A percentile compares a stretch with the other conserved stretches of the same genome.
Conservation (phyloP, 352 stramenopile species). For the Phytophthora cactorum region DNA sequence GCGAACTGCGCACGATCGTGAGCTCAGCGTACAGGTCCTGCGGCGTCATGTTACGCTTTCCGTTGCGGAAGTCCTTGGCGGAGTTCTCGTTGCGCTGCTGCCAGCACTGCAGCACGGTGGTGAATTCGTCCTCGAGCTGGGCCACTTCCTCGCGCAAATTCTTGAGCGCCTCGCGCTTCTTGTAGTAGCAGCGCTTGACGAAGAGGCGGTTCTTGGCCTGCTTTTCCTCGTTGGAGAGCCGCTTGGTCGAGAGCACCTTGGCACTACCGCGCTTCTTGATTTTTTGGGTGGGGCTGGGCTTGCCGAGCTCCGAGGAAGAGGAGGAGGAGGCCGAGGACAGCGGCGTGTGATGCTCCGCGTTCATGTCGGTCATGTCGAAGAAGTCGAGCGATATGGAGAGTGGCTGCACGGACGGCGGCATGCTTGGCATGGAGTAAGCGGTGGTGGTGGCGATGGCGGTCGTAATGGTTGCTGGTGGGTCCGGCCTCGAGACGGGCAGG, state of each 20-base stretch:
- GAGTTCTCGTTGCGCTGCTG: slow-evolving; percentile 39
- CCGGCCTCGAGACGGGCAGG: slow-evolving; percentile 24
- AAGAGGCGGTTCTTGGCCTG: slow-evolving; percentile 76
- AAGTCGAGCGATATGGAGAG: slow-evolving; percentile 48
- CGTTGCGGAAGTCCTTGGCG: slow-evolving; percentile 34
- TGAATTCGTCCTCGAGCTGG: slow-evolving; percentile 45
- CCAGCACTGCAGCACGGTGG: slow-evolving; percentile 39
- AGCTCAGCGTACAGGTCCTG: slow-evolving; percentile 52
- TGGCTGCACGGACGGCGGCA: slow-evolving; percentile 31
- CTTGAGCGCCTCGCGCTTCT: slow-evolving; percentile 62
- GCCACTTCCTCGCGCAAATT: slow-evolving; percentile 48
- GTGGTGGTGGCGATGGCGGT: slow-evolving; percentile 33
- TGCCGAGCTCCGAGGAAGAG: slow-evolving; percentile 28
- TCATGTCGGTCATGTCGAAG: slow-evolving; percentile 41
- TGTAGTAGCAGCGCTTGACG: slow-evolving; percentile 86
- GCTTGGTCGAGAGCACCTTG: slow-evolving; percentile 37
- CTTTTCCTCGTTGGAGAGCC: slow-evolving; percentile 56
- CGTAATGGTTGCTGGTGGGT: slow-evolving; percentile 30
- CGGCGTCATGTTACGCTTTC: slow-evolving; percentile 38
- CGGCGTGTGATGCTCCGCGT: slow-evolving; percentile 30
- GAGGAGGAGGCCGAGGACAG: slow-evolving; percentile 28
- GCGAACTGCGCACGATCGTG: slow-evolving; percentile 41
- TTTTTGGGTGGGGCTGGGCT: slow-evolving; percentile 27
- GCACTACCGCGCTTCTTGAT: slow-evolving; percentile 37
- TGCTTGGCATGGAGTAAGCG: slow-evolving; percentile 25